phyloP scores from a whole-genome alignment of 345 rosid species.

The Mangifera indica region DNA sequence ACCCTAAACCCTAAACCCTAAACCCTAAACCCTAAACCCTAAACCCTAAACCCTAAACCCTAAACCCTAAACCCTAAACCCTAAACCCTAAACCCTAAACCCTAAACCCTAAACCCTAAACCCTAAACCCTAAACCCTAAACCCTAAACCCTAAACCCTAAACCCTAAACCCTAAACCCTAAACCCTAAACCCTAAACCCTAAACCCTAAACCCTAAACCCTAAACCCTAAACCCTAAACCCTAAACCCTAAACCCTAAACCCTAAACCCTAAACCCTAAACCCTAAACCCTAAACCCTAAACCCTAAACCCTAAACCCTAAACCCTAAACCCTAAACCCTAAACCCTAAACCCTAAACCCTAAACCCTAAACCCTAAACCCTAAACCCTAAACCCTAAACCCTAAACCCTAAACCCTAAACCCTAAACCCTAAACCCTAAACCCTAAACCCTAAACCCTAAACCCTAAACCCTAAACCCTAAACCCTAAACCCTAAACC shows the following conservation, averaged over 20 bases:
- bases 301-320: conserved; percentile 25
- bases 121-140: conserved; percentile 27
- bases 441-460: conserved; percentile 20
- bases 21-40: conserved; percentile 14
- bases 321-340: conserved; percentile 21
- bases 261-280: conserved; percentile 24
- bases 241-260: conserved; percentile 24
- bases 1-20: conserved; percentile 27
- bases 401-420: conserved; percentile 22
- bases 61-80: conserved; percentile 29
- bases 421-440: conserved; percentile 26
- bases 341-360: conserved; percentile 18
- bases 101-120: conserved; percentile 26
- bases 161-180: conserved; percentile 30
- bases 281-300: conserved; percentile 20
- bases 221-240: conserved; percentile 19
- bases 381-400: conserved; percentile 15
- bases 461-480: conserved; percentile 20
- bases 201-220: conserved; percentile 27
- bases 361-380: conserved; percentile 24
- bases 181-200: conserved; percentile 26
- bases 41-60: conserved; percentile 20
- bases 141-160: conserved; percentile 24
- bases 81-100: too few relatives aligned
- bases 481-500: conserved; percentile 19